Percentiles rank a stretch among this genome's conserved stretches.
These are phyloP conservation scores for Leccinum brunneo-olivaceum DNA, from an alignment of 1,284 basidiomycete species.

Conservation along the genomic window DNA sequence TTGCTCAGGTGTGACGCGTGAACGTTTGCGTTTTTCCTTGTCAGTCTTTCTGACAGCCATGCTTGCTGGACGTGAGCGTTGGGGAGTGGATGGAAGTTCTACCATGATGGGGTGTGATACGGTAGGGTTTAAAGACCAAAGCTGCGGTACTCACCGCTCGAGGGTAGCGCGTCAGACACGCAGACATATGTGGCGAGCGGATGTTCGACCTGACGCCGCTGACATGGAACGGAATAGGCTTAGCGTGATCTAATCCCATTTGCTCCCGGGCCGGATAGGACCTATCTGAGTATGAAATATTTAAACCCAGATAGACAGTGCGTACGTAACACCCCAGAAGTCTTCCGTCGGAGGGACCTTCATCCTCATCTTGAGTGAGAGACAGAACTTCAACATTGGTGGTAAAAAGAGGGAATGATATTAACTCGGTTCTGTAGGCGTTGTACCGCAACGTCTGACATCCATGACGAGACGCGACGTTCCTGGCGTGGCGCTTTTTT, in stretches of 20 bases:
- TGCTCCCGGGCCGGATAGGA: slow-evolving; percentile 26
- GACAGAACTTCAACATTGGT: too few relatives aligned
- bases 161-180: slow-evolving; percentile 21
- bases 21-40: slow-evolving; percentile 68
- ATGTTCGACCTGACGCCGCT: slow-evolving; percentile 23
- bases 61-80: slow-evolving; percentile 21
- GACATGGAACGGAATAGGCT: slow-evolving; percentile 28
- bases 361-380: too few relatives aligned
- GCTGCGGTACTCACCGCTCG: slow-evolving; percentile 17
- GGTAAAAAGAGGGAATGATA: too few relatives aligned
- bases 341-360: too few relatives aligned
- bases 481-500: slow-evolving; percentile 16
- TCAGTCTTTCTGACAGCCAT: slow-evolving; percentile 22
- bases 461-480: background rate
- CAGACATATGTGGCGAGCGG: slow-evolving; percentile 26
- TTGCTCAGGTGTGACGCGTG: slow-evolving; percentile 71
- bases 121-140: slow-evolving; percentile 2
- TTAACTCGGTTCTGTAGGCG: too few relatives aligned
- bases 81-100: slow-evolving; percentile 23
- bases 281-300: slow-evolving; percentile 19
- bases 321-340: too few relatives aligned
- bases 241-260: slow-evolving; percentile 12
- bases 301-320: slow-evolving; percentile 10
- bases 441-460: too few relatives aligned
- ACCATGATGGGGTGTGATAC: slow-evolving; percentile 11